Evolutionary conservation across 805 yeast species (phyloP).

Genomic region (Crinitomyces ghanaensis): DNA sequence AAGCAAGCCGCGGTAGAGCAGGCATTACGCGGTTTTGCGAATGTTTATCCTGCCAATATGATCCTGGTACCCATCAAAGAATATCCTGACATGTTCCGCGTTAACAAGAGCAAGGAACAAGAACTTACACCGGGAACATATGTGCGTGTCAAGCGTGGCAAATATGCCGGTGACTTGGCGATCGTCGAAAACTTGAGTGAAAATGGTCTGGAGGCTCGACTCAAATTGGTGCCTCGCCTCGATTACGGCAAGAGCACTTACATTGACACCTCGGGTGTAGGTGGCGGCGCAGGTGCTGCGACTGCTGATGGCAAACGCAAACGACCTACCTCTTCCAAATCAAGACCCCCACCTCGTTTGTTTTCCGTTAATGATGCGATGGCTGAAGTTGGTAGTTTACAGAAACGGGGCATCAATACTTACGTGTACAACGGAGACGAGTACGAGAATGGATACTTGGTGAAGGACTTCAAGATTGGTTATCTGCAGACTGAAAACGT

Average conservation of each 20-base stretch:
- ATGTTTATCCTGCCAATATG: slow-evolving; percentile 63
- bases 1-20: slow-evolving; percentile 83
- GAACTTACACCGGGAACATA: slow-evolving; percentile 86
- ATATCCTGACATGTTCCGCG: slow-evolving; percentile 84
- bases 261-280: slow-evolving; percentile 25
- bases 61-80: slow-evolving; percentile 90
- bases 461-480: slow-evolving; percentile 76
- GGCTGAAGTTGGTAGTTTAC: slow-evolving; percentile 63
- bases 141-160: slow-evolving; percentile 83
- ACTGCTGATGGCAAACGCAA: too few relatives aligned
- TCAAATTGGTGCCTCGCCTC: slow-evolving; percentile 84
- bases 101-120: slow-evolving; percentile 76
- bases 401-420: slow-evolving; percentile 42
- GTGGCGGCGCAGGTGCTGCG: slow-evolving; percentile 38
- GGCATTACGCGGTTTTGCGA: slow-evolving; percentile 82
- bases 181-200: slow-evolving; percentile 87
- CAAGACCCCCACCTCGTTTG: slow-evolving; percentile 74
- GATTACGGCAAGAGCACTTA: slow-evolving; percentile 63
- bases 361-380: slow-evolving; percentile 85
- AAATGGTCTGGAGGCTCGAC: slow-evolving; percentile 89
- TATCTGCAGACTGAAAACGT: slow-evolving; percentile 68
- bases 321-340: slow-evolving; percentile 47
- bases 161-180: slow-evolving; percentile 86
- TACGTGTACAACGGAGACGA: slow-evolving; percentile 79
- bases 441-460: slow-evolving; percentile 77